Base-by-base conservation (phyloP, 2,329 filamentous ascomycete species). In the Colletotrichum tanaceti region DNA sequence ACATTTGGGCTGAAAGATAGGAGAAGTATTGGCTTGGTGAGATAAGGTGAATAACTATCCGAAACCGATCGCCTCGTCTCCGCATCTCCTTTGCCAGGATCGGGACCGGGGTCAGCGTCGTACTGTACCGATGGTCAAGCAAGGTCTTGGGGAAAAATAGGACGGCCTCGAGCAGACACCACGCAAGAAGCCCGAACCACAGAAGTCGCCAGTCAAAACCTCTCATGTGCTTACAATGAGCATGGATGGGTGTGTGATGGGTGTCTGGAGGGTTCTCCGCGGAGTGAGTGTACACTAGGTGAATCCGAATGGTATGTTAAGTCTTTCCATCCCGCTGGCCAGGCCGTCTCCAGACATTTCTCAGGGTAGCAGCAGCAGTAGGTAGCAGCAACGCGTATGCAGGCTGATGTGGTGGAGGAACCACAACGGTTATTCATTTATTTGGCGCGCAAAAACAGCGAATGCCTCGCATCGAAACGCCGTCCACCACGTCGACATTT, bases 261-360 rank as follows among this genome's bases (percentile, higher is more conserved):
- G n/a, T n/a, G n/a, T n/a, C n/a, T 52, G 53, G 16, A 44, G 28
- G 16, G 22, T 47, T 49, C 24, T 22, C 58, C 41, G 65, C 22
- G 18, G 65, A 46, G 65, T 44, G 61, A 61, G 61, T n/a, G n/a
- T n/a, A n/a, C n/a, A 44, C 52, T 58, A 52, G 65, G 65, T 68
- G n/a, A n/a, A n/a, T n/a, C n/a, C n/a, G 55, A 20, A 55, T 44
- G 14, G 59, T 65, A 14, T 16, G 16, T 44, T 24, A n/a, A 44
- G 47, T 32, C 22, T 53, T 58, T 32, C 28, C 7, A 39, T 35
- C 54, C 13, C n/a, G 60, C 28, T 43, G 47, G 58, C 20, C 50
- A 54, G 63, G 22, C n/a, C 16, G 16, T 46, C 39, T 43, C 28
- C 39, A 39, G 38, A 63, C 43, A 39, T 32, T 28, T n/a, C 28